Evolutionary conservation across 2,329 filamentous ascomycete genomes (phyloP), one percentile per base, ranked within the genome.

Genomic region (Aspergillus neoniger): DNA sequence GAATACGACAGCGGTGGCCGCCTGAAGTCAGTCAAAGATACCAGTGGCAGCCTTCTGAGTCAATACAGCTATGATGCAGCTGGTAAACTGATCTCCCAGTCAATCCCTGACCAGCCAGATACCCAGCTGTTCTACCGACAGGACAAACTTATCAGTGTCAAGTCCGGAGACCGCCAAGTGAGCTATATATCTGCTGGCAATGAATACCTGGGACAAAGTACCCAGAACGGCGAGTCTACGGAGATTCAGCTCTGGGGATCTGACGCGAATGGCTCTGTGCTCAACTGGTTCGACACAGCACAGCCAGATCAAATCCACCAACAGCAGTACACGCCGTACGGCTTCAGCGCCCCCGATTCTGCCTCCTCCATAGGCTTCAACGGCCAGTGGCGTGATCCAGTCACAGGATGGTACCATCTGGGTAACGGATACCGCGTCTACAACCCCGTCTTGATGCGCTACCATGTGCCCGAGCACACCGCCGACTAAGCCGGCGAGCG

Each of bases 391-490:
- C 55, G 55, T 15, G 62, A 63, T 25, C 62, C 62, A 4, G 36
- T 63, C 21, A 65, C 58, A 8, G 65, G 54, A 8, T 67, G 57
- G 61, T 63, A 67, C 28, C 28, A 30, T 32, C 43, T 63, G 21
- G 63, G 58, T 19, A 28, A 55, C 7, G 56, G 60, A 21, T 60
- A 63, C 47, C 55, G 61, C 7, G 57, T 67, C 28, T 63, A 67
- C 51, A 67, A 63, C 28, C 65, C 65, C 4, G 23, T 49, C 10
- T 44, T 64, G 21, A 59, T 43, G 61, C 55, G 43, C 12, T 67
- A 64, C 54, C 65, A 55, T 10, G 8, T 25, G 1, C 63, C 63
- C 9, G 61, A 47, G 19, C 19, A 25, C 19, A 25, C 43, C 43
- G 1, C 19, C 43, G 3, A 12, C 19, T 5, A 21, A 19, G 12